Conservation (phyloP, 257 asterid genomes). For the Fraxinus americana region DNA sequence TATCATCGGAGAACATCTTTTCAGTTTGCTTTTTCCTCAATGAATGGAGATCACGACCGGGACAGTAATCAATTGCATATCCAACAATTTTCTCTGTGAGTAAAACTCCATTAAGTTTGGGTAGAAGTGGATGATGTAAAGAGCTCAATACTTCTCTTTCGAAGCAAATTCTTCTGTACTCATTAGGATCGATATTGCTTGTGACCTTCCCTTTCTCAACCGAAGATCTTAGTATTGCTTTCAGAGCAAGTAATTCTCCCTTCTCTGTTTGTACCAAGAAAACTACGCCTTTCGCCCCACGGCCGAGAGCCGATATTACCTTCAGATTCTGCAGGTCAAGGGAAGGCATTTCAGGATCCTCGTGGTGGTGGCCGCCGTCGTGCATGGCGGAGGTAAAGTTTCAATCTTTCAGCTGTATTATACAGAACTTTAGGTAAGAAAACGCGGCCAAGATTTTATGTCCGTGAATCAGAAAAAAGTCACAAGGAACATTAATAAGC, state of each 20-base stretch:
- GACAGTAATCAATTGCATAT: slow-evolving; percentile 89
- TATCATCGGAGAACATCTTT: slow-evolving; percentile 91
- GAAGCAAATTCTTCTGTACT: slow-evolving; percentile 57
- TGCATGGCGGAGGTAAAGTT: slow-evolving; percentile 44
- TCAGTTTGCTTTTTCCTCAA: slow-evolving; percentile 78
- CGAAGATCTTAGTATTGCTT: slow-evolving; percentile 62
- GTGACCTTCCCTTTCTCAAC: slow-evolving; percentile 45
- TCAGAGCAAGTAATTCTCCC: slow-evolving; percentile 70
- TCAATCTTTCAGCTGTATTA: not conserved
- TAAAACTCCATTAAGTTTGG: slow-evolving; percentile 80
- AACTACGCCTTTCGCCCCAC: slow-evolving; percentile 95
- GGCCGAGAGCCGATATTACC: slow-evolving; percentile 76
- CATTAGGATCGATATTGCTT: slow-evolving; percentile 16
- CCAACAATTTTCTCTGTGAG: slow-evolving; percentile 75
- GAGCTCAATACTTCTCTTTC: slow-evolving; percentile 67
- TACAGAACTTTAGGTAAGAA: not conserved
- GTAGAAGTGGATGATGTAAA: slow-evolving; percentile 76
- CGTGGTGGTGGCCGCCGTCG: slow-evolving; percentile 32
- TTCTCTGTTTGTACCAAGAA: slow-evolving; percentile 60
- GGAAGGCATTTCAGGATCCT: slow-evolving; percentile 6
- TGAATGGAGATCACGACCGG: slow-evolving; percentile 85
- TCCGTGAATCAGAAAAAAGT: not conserved
- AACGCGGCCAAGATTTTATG: not conserved
- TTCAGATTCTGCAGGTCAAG: slow-evolving; percentile 53
- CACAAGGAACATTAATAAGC: not conserved